These are phyloP conservation scores for Ganoderma sinense DNA, from an alignment of 1,284 basidiomycete species.

Conservation along the genomic window DNA sequence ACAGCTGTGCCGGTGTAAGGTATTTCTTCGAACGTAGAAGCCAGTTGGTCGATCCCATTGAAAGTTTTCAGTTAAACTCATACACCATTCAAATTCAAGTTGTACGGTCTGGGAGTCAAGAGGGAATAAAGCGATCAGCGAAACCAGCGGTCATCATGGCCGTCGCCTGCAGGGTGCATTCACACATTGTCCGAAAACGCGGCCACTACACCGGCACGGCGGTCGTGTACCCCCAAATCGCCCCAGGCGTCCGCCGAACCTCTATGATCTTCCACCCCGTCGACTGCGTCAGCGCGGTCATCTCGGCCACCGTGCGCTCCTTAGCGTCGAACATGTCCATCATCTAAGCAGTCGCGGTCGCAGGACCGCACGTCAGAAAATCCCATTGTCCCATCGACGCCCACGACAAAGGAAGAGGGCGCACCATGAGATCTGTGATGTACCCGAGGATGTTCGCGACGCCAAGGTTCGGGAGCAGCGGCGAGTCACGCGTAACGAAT, in stretches of 20 bases:
- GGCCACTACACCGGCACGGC: slow-evolving; percentile 23
- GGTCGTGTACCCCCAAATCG: slow-evolving; percentile 27
- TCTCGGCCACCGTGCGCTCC: slow-evolving; percentile 70
- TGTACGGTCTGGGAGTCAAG: too few species aligned
- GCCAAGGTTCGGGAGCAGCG: slow-evolving; percentile 68
- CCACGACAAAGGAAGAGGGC: slow-evolving; percentile 28
- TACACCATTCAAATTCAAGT: too few species aligned
- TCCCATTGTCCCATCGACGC: background rate
- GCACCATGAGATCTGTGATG: slow-evolving; percentile 71
- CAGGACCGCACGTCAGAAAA: too few species aligned
- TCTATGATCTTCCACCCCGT: slow-evolving; percentile 70
- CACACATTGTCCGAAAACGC: too few species aligned
- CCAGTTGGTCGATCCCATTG: too few species aligned
- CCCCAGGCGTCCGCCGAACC: slow-evolving; percentile 51
- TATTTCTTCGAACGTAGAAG: too few species aligned
- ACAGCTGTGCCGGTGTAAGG: slow-evolving; percentile 23
- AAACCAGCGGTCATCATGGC: too few species aligned
- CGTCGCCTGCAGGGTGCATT: too few species aligned
- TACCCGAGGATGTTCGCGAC: slow-evolving; percentile 71
- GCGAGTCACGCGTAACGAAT: slow-evolving; percentile 46
- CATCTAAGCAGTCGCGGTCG: slow-evolving; percentile 7
- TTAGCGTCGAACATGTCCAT: slow-evolving; percentile 26
- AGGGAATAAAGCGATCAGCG: too few species aligned
- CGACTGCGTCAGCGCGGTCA: slow-evolving; percentile 56
- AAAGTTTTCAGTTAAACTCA: too few species aligned